Evolutionary conservation across 1,139 yeast genomes (phyloP), one percentile per base, ranked within the genome.

Genomic region (Blastobotrys petasosporus): DNA sequence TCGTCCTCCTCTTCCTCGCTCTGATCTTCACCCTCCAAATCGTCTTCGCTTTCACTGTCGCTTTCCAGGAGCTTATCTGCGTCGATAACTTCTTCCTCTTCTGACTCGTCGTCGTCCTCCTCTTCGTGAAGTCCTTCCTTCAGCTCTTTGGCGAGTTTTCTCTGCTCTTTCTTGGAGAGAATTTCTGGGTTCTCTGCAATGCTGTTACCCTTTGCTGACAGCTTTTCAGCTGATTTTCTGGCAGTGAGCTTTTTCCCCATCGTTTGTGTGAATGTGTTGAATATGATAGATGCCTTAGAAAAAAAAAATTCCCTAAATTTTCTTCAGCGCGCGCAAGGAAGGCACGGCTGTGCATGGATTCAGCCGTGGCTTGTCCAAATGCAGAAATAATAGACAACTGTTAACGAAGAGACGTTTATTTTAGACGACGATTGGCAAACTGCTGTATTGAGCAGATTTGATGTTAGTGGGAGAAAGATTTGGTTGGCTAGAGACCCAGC

Each of bases 1-100:
- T 77, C 83, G 51, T 76, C 80, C 41, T 68, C 74, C 23, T 65
- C 70, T 11, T 63, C 66, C 7, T 61, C 69, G 4, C 59, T 64
- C 1, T 53, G 63, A 9, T 58, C 64, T 4, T 54, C 63, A 4
- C 7, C 25, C 7, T 20, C 25, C 8, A 52, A 60, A 16, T 54
- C 62, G 13, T 53, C 62, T 6, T 51, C 57, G 10, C 43, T 39
- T 25, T 51, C 54, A 30, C 48, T 46, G 11, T 50, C 52, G 31
- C 51, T 48, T 28, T 47, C 46, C n/a, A 45, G 45, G 16, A 49
- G 37, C 23, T 43, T 44, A 8, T 43, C 39, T 16, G 42, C 44
- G 30, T 50, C 58, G 29, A 53, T 55, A 8, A 53, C 61, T 13
- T 50, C 60, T 10, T 54, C 56, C 17, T 48, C 54, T 12, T 46